Percentiles rank a stretch among this genome's conserved stretches.
phyloP scores from a whole-genome alignment of 805 yeast species.

The Yamadazyma scolyti region DNA sequence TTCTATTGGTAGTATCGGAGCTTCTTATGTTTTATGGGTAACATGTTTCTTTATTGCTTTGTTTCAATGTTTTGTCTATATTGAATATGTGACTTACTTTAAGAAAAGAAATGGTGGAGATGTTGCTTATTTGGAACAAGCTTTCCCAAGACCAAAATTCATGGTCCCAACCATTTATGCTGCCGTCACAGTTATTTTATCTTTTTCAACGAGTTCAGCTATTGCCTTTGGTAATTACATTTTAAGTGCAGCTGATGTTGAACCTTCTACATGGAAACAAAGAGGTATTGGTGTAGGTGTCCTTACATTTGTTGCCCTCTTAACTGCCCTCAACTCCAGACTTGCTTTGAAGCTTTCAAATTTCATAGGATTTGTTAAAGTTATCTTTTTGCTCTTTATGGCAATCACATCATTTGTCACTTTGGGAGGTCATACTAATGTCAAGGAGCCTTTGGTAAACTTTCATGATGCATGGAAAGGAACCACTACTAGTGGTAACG shows the following conservation, averaged over 20 bases:
- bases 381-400: slow-evolving; percentile 29
- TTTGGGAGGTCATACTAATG: slow-evolving; percentile 31
- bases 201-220: slow-evolving; percentile 33
- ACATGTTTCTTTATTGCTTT: slow-evolving; percentile 37
- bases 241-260: slow-evolving; percentile 27
- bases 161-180: slow-evolving; percentile 35
- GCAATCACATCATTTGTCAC: slow-evolving; percentile 33
- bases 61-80: slow-evolving; percentile 32
- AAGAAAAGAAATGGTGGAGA: slow-evolving; percentile 33
- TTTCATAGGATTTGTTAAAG: slow-evolving; percentile 31
- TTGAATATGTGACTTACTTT: slow-evolving; percentile 41
- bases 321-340: slow-evolving; percentile 22
- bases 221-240: slow-evolving; percentile 34
- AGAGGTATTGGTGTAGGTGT: slow-evolving; percentile 34
- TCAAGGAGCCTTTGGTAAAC: slow-evolving; percentile 26
- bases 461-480: slow-evolving; percentile 38
- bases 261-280: slow-evolving; percentile 28
- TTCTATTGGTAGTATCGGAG: slow-evolving; percentile 43
- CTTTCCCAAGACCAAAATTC: slow-evolving; percentile 30
- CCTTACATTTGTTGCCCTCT: slow-evolving; percentile 18
- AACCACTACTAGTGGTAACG: slow-evolving; percentile 39
- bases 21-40: slow-evolving; percentile 40
- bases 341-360: slow-evolving; percentile 27
- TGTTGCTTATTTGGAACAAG: slow-evolving; percentile 37
- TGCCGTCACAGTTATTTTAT: slow-evolving; percentile 34